Conservation (phyloP, 352 stramenopile species). For the Phytopythium cucurbitacearum region DNA sequence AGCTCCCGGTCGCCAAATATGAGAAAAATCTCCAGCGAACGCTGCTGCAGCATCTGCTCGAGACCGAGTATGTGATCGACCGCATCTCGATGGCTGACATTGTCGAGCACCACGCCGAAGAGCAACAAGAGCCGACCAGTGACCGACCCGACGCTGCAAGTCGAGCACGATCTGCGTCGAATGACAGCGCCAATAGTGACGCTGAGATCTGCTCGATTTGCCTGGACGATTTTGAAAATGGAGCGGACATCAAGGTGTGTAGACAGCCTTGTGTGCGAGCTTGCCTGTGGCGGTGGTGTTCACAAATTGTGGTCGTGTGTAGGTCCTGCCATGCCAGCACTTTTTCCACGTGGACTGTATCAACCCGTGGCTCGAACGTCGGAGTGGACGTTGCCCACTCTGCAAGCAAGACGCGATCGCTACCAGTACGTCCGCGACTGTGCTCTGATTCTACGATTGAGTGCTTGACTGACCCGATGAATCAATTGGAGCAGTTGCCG, state of each 20-base stretch:
- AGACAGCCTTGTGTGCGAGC: background rate
- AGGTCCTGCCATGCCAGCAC: slow-evolving; percentile 81
- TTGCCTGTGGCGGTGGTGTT: background rate
- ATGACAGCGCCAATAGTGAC: slow-evolving; percentile 8
- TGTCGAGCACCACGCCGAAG: slow-evolving; percentile 9
- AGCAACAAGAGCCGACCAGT: background rate
- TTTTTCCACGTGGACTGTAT: slow-evolving; percentile 87
- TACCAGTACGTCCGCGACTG: slow-evolving; percentile 26
- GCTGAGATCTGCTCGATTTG: slow-evolving; percentile 69
- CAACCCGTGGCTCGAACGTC: slow-evolving; percentile 77
- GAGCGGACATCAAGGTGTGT: slow-evolving; percentile 51
- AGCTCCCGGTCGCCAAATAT: slow-evolving; percentile 55
- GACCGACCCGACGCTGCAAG: background rate
- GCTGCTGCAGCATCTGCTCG: slow-evolving; percentile 38
- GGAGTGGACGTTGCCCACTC: slow-evolving; percentile 73
- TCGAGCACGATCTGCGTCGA: background rate
- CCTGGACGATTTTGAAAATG: slow-evolving; percentile 62
- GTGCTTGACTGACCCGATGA: background rate
- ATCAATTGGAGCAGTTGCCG: slow-evolving; percentile 18
- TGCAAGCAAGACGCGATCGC: slow-evolving; percentile 83
- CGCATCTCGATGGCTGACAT: slow-evolving; percentile 35
- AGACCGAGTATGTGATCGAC: slow-evolving; percentile 45
- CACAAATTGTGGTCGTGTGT: background rate
- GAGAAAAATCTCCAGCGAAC: slow-evolving; percentile 40
- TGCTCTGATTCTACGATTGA: slow-evolving; percentile 1